Evolutionary conservation across 306 rosid species (phyloP).

Genomic region (Carpinus fangiana): DNA sequence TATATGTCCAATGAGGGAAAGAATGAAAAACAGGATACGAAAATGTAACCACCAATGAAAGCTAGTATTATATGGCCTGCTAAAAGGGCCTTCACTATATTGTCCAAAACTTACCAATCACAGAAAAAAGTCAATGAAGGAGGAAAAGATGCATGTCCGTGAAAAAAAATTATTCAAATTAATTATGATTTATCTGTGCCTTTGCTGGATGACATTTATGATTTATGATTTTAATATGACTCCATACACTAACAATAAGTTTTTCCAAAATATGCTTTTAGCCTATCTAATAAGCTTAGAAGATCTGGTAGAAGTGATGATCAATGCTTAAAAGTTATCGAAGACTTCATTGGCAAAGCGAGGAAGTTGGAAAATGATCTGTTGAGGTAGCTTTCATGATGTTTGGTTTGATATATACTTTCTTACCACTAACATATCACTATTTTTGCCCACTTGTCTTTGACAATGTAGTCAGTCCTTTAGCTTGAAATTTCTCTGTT

Average conservation of each 20-base stretch:
- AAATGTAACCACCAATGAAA: not conserved
- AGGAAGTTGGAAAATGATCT: constrained; percentile 77
- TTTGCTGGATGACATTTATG: constrained; percentile 9
- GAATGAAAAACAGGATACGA: not conserved
- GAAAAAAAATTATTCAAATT: not conserved
- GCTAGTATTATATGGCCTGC: not conserved
- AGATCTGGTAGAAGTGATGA: constrained; percentile 41
- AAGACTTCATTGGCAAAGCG: constrained; percentile 53
- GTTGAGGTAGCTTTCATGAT: constrained; percentile 56
- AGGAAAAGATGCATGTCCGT: not conserved
- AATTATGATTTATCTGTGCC: constrained; percentile 9
- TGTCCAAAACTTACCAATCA: not conserved
- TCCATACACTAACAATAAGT: constrained; percentile 25
- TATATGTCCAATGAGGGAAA: constrained; percentile 5
- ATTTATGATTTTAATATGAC: constrained; percentile 11
- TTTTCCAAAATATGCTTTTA: constrained; percentile 35
- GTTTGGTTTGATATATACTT: not conserved
- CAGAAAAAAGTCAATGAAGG: not conserved
- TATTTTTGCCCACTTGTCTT: constrained; percentile 5
- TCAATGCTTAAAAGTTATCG: constrained; percentile 56
- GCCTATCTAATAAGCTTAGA: constrained; percentile 54
- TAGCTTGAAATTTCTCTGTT: not conserved
- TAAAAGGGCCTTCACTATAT: not conserved
- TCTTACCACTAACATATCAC: not conserved
- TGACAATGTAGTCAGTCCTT: not conserved